A percentile compares a stretch with the other conserved stretches of the same genome.
Evolutionary conservation across 768 basidiomycete genomes (phyloP).

Genomic region (Clathrus columnatus): DNA sequence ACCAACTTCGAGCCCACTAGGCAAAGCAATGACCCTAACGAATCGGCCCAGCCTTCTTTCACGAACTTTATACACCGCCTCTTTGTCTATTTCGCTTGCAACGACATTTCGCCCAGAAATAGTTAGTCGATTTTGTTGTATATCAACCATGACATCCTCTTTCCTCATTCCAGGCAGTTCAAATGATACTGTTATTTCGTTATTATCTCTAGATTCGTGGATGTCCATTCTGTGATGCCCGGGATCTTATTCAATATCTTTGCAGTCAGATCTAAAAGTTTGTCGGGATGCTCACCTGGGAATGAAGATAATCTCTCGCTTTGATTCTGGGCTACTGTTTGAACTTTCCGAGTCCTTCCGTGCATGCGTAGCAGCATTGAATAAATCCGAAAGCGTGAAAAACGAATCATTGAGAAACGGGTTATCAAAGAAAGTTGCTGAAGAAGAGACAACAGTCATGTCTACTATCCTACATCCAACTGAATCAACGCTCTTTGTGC

Average conservation of each 20-base stretch:
- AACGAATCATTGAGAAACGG: neutral
- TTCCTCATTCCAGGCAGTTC: constrained; percentile 49
- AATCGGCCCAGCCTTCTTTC: constrained; percentile 19
- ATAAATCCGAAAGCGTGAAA: neutral
- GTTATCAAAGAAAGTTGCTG: neutral
- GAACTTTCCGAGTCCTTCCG: neutral
- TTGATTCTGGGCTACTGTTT: neutral
- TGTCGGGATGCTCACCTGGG: neutral
- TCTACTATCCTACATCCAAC: too few relatives aligned
- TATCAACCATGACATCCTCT: constrained; percentile 43
- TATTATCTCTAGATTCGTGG: constrained; percentile 35
- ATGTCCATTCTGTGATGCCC: constrained; percentile 9
- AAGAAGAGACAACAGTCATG: neutral
- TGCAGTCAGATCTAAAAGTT: too few relatives aligned
- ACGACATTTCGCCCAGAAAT: constrained; percentile 40
- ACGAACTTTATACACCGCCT: constrained; percentile 27
- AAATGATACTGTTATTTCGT: constrained; percentile 45
- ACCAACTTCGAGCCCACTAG: constrained; percentile 9
- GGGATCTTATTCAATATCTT: too few relatives aligned
- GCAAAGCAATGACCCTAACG: constrained; percentile 8
- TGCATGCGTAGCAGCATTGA: neutral
- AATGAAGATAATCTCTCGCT: neutral
- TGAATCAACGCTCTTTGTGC: too few relatives aligned
- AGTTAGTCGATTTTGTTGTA: constrained; percentile 40
- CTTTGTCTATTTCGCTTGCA: constrained; percentile 26